These are phyloP conservation scores for Fusarium devonianum DNA, from an alignment of 2,329 filamentous ascomycete genomes.

Conservation along the genomic window DNA sequence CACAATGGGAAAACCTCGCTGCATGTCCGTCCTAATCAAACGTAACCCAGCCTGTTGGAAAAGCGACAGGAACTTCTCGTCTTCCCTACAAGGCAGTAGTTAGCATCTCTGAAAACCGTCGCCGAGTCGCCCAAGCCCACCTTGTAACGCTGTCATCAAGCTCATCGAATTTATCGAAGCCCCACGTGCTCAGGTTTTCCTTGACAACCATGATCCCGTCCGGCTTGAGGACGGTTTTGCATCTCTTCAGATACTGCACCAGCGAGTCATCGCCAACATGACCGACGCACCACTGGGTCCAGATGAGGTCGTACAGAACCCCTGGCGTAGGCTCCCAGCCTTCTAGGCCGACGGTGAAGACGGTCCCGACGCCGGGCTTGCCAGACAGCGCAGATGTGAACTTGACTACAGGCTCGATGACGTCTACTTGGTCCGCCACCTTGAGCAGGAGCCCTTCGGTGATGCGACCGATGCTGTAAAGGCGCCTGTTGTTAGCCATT, in stretches of 20 bases:
- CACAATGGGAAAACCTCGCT: conserved; percentile 72
- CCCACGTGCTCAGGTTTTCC: conserved; percentile 73
- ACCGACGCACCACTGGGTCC: conserved; percentile 90
- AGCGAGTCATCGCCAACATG: conserved; percentile 81
- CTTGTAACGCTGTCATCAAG: conserved; percentile 79
- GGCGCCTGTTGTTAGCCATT: neutral
- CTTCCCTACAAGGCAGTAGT: conserved; percentile 61
- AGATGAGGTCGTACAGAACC: conserved; percentile 77
- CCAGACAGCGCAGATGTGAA: conserved; percentile 72
- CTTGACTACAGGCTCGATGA: conserved; percentile 84
- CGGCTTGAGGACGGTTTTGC: conserved; percentile 52
- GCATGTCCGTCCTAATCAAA: conserved; percentile 74
- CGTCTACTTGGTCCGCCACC: conserved; percentile 75
- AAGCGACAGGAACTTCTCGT: conserved; percentile 72
- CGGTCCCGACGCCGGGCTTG: conserved; percentile 63
- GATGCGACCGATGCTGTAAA: conserved; percentile 78
- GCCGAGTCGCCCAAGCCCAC: conserved; percentile 44
- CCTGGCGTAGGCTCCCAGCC: conserved; percentile 64
- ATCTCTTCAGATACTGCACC: conserved; percentile 69
- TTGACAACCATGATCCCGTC: conserved; percentile 49
- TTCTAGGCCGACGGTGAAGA: conserved; percentile 79
- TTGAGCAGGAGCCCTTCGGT: conserved; percentile 78
- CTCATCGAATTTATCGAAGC: conserved; percentile 77
- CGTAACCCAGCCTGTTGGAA: conserved; percentile 74
- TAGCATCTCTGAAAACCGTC: neutral